These are phyloP conservation scores for Ophiostoma sp. DNA, from an alignment of 2,329 filamentous ascomycete species.

Conservation along the genomic window DNA sequence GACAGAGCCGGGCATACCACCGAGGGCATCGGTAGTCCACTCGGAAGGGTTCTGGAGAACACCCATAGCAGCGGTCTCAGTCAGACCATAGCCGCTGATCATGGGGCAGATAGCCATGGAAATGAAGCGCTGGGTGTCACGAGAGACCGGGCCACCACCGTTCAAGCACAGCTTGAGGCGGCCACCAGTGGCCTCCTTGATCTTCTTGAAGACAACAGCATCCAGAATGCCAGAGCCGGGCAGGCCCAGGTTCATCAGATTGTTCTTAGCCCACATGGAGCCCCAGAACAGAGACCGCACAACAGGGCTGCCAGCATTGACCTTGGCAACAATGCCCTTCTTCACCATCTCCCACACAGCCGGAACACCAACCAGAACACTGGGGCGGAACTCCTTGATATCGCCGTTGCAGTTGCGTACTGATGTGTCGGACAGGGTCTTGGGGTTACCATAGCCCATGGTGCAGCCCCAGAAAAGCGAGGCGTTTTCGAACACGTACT, in stretches of 20 bases:
- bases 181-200: constrained; percentile 84
- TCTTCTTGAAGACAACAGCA: constrained; percentile 79
- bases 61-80: constrained; percentile 76
- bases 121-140: constrained; percentile 81
- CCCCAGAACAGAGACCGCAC: constrained; percentile 70
- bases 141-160: constrained; percentile 76
- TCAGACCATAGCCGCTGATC: constrained; percentile 83
- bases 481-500: constrained; percentile 85
- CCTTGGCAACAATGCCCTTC: constrained; percentile 77
- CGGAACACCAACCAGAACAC: constrained; percentile 77
- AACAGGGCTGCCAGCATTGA: constrained; percentile 62
- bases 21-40: constrained; percentile 70
- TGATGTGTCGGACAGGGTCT: constrained; percentile 74
- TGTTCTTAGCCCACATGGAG: constrained; percentile 49
- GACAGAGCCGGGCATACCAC: constrained; percentile 65
- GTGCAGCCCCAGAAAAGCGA: constrained; percentile 78
- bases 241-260: constrained; percentile 48
- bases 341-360: constrained; percentile 89
- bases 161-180: constrained; percentile 76
- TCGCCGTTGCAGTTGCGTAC: constrained; percentile 84
- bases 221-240: constrained; percentile 67
- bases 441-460: constrained; percentile 84
- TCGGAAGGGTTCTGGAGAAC: constrained; percentile 68
- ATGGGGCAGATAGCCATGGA: constrained; percentile 84
- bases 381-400: constrained; percentile 78